Base-by-base conservation (phyloP, 345 rosid species). In the Eucalyptus tenuipes region DNA sequence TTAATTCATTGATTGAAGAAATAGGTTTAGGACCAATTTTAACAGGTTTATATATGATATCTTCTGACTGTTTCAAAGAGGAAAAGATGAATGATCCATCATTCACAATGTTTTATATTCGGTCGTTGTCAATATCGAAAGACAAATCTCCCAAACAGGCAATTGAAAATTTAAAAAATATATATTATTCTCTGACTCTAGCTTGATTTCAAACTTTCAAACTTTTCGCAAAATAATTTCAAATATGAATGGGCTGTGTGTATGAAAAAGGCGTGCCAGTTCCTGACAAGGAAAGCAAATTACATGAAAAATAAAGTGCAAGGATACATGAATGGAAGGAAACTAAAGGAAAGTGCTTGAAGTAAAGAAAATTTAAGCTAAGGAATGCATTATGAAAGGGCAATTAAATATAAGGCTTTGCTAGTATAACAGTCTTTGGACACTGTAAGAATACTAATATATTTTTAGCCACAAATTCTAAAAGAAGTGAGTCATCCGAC, bases 401-500 rank as follows among this genome's bases (percentile, higher is more conserved):
- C 52, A 15, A 49, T 15, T 13, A 2, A 49, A 49, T 16, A 49
- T 49, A 5, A 5, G 4, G 14, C 14, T 48, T 48, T 48, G 14
- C 14, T 48, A 48, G 5, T 48, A 48, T 11, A 48, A 12, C 14
- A 48, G 4, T 48, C 49, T 48, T 48, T 48, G 14, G 49, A 12
- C 12, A 48, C 49, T 48, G 4, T 48, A 12, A 48, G 13, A 11
- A 47, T 47, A 47, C 4, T 47, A 11, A 47, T 47, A 47, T 47
- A 47, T 47, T 47, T 12, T 11, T 48, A 47, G 49, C 13, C 49
- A 48, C 13, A 48, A 48, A 48, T 48, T 48, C 49, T 48, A 4
- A 12, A 48, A 48, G 2, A 48, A 12, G 14, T 48, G 5, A 12
- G 49, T 48, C 2, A 1, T 4, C 2, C 10, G 1, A 47, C 4